Evolutionary conservation across 495 filamentous ascomycete genomes (phyloP).

Genomic region (Penicillium turbatum): DNA sequence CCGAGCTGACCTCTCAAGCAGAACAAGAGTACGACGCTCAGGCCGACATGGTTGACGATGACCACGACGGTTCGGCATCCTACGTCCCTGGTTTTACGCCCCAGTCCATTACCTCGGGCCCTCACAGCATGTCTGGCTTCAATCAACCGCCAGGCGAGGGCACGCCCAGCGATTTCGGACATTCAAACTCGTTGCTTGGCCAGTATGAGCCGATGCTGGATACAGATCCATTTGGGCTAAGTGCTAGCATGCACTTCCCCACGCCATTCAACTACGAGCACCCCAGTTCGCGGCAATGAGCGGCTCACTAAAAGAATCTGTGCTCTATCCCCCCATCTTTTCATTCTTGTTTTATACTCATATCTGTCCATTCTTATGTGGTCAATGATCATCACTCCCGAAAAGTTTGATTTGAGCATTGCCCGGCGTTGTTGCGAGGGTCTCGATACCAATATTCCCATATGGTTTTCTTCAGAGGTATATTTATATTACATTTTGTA

Average conservation of each 20-base stretch:
- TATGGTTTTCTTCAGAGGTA: constrained; percentile 1
- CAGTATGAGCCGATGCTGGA: constrained; percentile 79
- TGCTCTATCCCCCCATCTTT: not conserved
- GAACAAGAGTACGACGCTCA: constrained; percentile 99
- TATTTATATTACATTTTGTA: constrained; percentile 2
- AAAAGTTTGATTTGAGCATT: constrained; percentile 30
- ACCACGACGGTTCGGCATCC: constrained; percentile 64
- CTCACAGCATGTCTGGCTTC: constrained; percentile 37
- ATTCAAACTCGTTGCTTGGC: constrained; percentile 67
- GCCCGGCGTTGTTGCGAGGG: constrained; percentile 24
- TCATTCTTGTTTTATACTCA: constrained; percentile 1
- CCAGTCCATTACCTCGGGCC: constrained; percentile 39
- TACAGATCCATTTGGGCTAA: constrained; percentile 85
- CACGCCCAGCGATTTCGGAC: constrained; percentile 39
- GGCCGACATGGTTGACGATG: constrained; percentile 89
- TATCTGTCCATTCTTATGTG: constrained; percentile 6
- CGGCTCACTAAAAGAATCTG: constrained; percentile 1
- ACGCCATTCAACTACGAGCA: constrained; percentile 80
- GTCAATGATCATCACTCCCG: constrained; percentile 9
- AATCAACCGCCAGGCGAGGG: constrained; percentile 37
- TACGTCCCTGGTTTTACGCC: constrained; percentile 58
- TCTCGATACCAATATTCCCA: constrained; percentile 25
- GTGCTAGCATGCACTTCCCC: constrained; percentile 91
- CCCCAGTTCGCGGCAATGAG: constrained; percentile 38
- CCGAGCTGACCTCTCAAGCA: constrained; percentile 42